A percentile compares a stretch with the other conserved stretches of the same genome.
Evolutionary conservation across 176 grass and related monocot species (phyloP).

Genomic region (Pontederia crassipes): DNA sequence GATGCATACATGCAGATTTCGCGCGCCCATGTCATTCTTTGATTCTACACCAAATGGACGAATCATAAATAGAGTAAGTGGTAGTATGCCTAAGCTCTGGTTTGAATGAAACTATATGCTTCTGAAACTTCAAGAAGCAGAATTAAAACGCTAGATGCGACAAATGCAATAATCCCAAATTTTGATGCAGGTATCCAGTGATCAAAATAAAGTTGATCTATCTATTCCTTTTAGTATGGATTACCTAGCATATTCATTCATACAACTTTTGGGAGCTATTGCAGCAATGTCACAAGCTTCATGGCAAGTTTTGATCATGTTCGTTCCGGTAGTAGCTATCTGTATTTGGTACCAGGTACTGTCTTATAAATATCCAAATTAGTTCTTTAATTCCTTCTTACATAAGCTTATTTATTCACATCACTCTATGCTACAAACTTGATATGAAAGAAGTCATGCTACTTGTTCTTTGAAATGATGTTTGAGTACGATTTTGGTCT

Average conservation of each 20-base stretch:
- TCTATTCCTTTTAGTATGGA: not conserved
- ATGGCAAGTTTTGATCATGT: not conserved
- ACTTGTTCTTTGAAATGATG: no score
- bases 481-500: no score
- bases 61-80: constrained; percentile 4
- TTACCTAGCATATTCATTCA: not conserved
- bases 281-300: not conserved
- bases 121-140: no score
- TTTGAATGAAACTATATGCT: not conserved
- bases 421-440: no score
- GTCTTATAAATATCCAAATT: no score
- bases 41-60: not conserved
- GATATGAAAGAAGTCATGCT: no score
- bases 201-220: not conserved
- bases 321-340: no score
- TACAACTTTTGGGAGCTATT: not conserved
- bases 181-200: constrained; percentile 1
- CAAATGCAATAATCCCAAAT: not conserved
- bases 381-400: not conserved
- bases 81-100: not conserved
- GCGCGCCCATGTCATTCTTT: not conserved
- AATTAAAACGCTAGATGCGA: no score
- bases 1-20: not conserved
- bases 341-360: no score
- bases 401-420: not conserved